Base-by-base conservation (phyloP, 139 green algal genomes). In the Chlamydomonas schloesseri region DNA sequence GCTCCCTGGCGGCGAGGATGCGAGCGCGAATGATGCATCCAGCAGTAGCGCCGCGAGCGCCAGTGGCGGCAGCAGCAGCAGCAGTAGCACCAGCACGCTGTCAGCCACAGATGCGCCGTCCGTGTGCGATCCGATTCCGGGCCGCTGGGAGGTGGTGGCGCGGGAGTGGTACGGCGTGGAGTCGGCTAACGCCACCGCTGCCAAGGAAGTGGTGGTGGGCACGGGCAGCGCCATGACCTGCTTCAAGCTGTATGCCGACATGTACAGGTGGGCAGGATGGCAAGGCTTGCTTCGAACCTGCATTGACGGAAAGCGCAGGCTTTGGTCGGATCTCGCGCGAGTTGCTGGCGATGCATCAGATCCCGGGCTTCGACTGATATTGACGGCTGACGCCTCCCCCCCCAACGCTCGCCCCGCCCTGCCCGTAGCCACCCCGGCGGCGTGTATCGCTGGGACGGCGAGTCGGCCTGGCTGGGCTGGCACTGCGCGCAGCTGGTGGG, bases 401-500 rank as follows among this genome's bases (percentile, higher is more conserved):
- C n/a, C n/a, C n/a, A 10, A 29, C 57, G 21, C 57, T 3, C 23
- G 57, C 57, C 5, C 57, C 5, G 11, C 57, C 23, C 17, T 10
- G 15, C 26, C 28, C 20, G 60, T 23, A 68, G 60, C 24, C 68
- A 73, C 20, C 33, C 18, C 17, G 68, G 68, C 33, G 68, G 68
- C 68, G 18, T 73, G 33, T 73, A 73, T 34, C 18, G 26, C 33
- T 47, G 18, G 33, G 18, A 50, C 26, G 14, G 26, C 14, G 18
- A 15, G 14, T 50, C 33, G 0, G 18, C 17, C 18, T 50, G 34
- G 68, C 33, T 67, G 29, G 46, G 47, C 72, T 79, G 17, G 11
- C 72, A 79, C 47, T 79, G 72, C 72, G 72, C 72, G 15, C 72
- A 79, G 72, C 72, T 79, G 29, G 5, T 79, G 15, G 72, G 72